phyloP scores from a whole-genome alignment of 306 rosid species.

The Vachellia collinsii region DNA sequence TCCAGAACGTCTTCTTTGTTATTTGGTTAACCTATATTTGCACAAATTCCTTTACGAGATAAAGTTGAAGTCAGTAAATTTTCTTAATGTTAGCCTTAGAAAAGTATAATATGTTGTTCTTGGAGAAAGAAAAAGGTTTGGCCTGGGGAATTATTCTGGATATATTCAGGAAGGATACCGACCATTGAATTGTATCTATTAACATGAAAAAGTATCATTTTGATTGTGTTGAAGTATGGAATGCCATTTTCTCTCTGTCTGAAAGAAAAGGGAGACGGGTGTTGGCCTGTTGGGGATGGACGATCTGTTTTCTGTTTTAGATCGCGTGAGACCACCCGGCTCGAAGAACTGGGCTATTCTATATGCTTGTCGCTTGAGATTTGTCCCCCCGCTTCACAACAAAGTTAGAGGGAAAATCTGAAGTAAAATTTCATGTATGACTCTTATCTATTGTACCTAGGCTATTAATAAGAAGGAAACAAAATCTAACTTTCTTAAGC shows the following conservation, averaged over 20 bases:
- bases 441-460: not conserved
- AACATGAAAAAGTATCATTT: not conserved
- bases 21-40: not conserved
- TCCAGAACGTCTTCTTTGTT: not conserved
- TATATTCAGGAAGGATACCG: not conserved
- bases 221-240: not conserved
- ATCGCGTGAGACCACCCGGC: too few species aligned
- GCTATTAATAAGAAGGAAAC: not conserved
- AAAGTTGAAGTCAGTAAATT: not conserved
- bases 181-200: too few species aligned
- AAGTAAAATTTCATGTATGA: not conserved
- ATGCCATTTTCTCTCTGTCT: not conserved
- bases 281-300: too few species aligned
- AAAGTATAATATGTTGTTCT: not conserved
- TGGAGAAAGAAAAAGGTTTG: not conserved
- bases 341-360: not conserved
- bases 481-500: constrained; percentile 4
- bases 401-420: not conserved
- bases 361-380: not conserved
- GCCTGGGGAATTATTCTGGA: not conserved
- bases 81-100: not conserved
- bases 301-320: too few species aligned
- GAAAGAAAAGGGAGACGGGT: too few species aligned
- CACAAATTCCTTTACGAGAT: not conserved
- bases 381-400: not conserved